Conservation (phyloP, 148 eudicot species). For the Drosera capensis region DNA sequence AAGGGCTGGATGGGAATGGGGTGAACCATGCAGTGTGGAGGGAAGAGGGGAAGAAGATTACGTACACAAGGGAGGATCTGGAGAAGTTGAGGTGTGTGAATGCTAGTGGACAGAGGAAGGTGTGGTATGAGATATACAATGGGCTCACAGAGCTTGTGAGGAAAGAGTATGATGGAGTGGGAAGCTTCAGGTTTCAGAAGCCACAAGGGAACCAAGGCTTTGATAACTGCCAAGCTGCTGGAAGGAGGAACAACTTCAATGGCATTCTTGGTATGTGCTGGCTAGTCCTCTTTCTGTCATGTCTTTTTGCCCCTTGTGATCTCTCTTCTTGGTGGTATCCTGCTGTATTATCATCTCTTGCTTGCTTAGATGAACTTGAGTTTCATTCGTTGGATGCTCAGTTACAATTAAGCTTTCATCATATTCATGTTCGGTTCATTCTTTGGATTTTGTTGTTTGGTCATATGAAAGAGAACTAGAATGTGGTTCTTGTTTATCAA, state of each 20-base stretch:
- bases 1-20: not conserved
- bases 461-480: too few relatives aligned
- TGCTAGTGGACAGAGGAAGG: constrained; percentile 26
- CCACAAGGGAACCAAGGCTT: constrained; percentile 11
- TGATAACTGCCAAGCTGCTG: constrained; percentile 20
- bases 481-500: too few relatives aligned
- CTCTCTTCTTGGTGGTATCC: too few relatives aligned
- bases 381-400: too few relatives aligned
- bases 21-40: constrained; percentile 6
- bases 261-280: constrained; percentile 18
- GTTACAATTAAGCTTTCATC: too few relatives aligned
- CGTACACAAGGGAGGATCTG: constrained; percentile 27
- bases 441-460: too few relatives aligned
- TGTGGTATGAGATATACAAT: constrained; percentile 31
- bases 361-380: too few relatives aligned
- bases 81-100: constrained; percentile 28
- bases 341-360: too few relatives aligned
- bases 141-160: constrained; percentile 19
- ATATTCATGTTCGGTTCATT: too few relatives aligned
- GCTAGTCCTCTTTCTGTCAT: not conserved
- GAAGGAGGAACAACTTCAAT: constrained; percentile 12
- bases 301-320: too few relatives aligned
- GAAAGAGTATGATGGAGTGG: constrained; percentile 42
- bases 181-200: constrained; percentile 17
- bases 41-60: constrained; percentile 10